Conservation (phyloP, 2,329 filamentous ascomycete species). For the Fusarium cicatricum region DNA sequence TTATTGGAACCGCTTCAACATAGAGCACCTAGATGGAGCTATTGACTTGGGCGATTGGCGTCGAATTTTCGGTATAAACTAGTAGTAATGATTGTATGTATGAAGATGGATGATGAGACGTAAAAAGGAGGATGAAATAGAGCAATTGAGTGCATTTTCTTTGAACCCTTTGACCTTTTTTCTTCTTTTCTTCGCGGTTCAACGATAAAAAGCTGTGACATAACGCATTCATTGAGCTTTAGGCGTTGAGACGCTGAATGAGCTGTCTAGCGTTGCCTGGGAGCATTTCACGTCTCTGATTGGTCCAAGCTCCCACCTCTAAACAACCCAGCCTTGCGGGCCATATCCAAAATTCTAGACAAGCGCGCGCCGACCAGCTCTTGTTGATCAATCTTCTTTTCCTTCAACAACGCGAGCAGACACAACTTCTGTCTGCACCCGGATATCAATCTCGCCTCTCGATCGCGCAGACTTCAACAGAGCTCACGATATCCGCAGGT, state of each 20-base stretch:
- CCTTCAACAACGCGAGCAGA: slow-evolving; percentile 24
- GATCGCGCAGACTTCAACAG: neutral
- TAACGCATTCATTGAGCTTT: slow-evolving; percentile 4
- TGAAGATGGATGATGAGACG: slow-evolving; percentile 11
- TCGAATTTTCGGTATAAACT: slow-evolving; percentile 9
- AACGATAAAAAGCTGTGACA: neutral
- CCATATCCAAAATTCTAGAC: slow-evolving; percentile 45
- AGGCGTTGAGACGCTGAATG: slow-evolving; percentile 1
- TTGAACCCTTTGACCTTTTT: neutral
- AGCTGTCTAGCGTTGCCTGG: slow-evolving; percentile 29
- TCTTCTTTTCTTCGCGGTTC: no score
- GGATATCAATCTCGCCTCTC: slow-evolving; percentile 5
- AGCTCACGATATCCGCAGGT: slow-evolving; percentile 14
- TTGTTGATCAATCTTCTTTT: slow-evolving; percentile 28
- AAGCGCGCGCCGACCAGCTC: slow-evolving; percentile 40
- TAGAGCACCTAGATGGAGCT: slow-evolving; percentile 7
- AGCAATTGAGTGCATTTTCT: slow-evolving; percentile 6
- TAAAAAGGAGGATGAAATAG: slow-evolving; percentile 20
- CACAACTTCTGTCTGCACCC: slow-evolving; percentile 17
- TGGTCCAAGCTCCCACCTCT: slow-evolving; percentile 46
- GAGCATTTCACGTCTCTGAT: slow-evolving; percentile 37
- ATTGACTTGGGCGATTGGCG: slow-evolving; percentile 21
- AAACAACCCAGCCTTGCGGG: slow-evolving; percentile 41
- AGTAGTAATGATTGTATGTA: slow-evolving; percentile 18
- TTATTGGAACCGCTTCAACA: neutral